phyloP scores from a whole-genome alignment of 257 asterid genomes.

The Capsicum pubescens region DNA sequence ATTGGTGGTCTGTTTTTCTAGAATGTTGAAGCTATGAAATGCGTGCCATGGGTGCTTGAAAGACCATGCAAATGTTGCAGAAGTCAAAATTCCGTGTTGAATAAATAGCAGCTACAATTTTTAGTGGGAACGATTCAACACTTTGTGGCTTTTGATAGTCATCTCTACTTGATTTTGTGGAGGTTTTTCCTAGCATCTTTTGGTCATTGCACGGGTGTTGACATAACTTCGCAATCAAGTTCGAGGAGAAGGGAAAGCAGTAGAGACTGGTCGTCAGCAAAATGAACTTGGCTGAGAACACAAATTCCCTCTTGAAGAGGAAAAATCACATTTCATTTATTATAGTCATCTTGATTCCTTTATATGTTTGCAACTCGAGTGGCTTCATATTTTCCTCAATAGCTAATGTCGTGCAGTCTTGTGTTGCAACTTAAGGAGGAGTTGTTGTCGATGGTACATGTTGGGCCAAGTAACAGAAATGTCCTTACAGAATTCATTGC shows the following conservation, averaged over 20 bases:
- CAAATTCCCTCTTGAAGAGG: not conserved
- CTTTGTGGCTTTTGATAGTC: slow-evolving; percentile 8
- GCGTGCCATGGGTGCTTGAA: not conserved
- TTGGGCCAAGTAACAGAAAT: not conserved
- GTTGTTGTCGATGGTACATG: not conserved
- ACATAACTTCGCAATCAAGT: not conserved
- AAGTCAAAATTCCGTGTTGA: not conserved
- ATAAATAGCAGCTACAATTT: not conserved
- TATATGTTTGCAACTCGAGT: not conserved
- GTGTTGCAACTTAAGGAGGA: not conserved
- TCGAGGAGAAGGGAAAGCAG: not conserved
- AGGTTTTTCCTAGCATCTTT: not conserved
- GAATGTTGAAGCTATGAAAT: not conserved
- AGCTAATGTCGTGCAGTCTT: not conserved
- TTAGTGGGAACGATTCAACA: not conserved
- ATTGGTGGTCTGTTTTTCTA: not conserved
- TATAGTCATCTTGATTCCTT: not conserved
- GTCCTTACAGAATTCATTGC: not conserved
- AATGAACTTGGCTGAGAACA: not conserved
- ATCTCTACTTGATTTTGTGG: slow-evolving; percentile 3
- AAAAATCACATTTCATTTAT: not conserved
- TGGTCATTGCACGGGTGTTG: not conserved
- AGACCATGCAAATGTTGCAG: not conserved
- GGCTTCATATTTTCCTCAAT: not conserved
- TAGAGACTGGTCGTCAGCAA: not conserved